Base-by-base conservation (phyloP, 2,329 filamentous ascomycete genomes). In the Fusarium graminum region DNA sequence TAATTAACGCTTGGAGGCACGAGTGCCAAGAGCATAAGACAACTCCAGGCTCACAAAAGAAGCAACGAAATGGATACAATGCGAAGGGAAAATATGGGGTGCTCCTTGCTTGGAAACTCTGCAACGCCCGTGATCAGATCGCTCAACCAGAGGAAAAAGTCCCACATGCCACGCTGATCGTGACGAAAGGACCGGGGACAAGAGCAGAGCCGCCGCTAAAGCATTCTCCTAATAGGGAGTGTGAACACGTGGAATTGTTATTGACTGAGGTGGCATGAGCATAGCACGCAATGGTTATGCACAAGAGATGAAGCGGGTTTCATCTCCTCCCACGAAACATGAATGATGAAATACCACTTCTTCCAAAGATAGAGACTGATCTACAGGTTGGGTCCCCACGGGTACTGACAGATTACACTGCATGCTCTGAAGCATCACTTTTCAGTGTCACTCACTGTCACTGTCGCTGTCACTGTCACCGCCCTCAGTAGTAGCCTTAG, bases 151-250 rank as follows among this genome's bases (percentile, higher is more conserved):
- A 67, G 65, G 50, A 59, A 36, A 41, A 46, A 55, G 60, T 54
- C 58, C 65, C 65, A 68, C 45, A 62, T 57, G 47, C 29, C 65
- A 62, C 47, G 61, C 56, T 66, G 61, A 67, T 68, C 51, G 45
- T 55, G 64, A 56, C 64, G 54, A 65, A 67, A 43, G 50, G 22
- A 22, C 22, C 6, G 6, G 22, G 43, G 54, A 36, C 59, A 64
- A 67, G 64, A 63, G 50, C 64, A 67, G 63, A 67, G 59, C 59
- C 54, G 59, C 65, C 60, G 60, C 60, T 65, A 55, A 46, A 49
- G 22, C 22, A 22, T 22, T 22, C 22, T 22, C 22, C 4, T 22
- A 22, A 22, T 22, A 22, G 22, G 6, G 22, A 22, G 4, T 22
- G 22, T 22, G 22, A 22, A 22, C 6, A 22, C 10, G 50, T 56